Conservation (phyloP, 192 early-diverging fungal genomes). For the Mortierella hygrophila region DNA sequence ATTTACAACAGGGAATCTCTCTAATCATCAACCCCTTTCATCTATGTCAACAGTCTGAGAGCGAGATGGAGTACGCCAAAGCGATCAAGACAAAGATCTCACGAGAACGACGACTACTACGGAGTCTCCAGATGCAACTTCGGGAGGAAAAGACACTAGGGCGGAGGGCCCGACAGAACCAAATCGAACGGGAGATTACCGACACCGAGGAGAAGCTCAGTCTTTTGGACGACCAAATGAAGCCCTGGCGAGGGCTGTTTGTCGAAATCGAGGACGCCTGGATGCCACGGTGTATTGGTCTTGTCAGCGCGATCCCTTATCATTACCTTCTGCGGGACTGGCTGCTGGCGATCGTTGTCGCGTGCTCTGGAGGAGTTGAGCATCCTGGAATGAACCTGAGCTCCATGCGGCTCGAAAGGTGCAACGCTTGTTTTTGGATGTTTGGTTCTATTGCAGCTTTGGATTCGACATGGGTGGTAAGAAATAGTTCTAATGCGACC, state of each 20-base stretch:
- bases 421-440: background rate
- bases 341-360: conserved; percentile 72
- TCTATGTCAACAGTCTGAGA: conserved; percentile 27
- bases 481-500: background rate
- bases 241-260: conserved; percentile 65
- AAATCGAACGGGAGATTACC: conserved; percentile 41
- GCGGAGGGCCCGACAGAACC: background rate
- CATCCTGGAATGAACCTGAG: conserved; percentile 41
- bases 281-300: conserved; percentile 75
- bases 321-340: conserved; percentile 82
- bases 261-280: conserved; percentile 75
- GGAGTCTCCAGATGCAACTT: conserved; percentile 9
- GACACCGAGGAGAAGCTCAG: conserved; percentile 78
- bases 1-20: background rate
- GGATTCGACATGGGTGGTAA: background rate
- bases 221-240: conserved; percentile 73
- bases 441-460: background rate
- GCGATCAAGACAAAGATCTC: conserved; percentile 42
- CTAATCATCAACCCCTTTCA: background rate
- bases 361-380: conserved; percentile 68
- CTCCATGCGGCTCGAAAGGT: conserved; percentile 71
- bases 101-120: conserved; percentile 7
- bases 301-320: conserved; percentile 81
- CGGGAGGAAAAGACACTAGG: conserved; percentile 43
- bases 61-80: conserved; percentile 50